These are phyloP conservation scores for Trifolium pratense DNA, from an alignment of 306 rosid species.

Conservation along the genomic window DNA sequence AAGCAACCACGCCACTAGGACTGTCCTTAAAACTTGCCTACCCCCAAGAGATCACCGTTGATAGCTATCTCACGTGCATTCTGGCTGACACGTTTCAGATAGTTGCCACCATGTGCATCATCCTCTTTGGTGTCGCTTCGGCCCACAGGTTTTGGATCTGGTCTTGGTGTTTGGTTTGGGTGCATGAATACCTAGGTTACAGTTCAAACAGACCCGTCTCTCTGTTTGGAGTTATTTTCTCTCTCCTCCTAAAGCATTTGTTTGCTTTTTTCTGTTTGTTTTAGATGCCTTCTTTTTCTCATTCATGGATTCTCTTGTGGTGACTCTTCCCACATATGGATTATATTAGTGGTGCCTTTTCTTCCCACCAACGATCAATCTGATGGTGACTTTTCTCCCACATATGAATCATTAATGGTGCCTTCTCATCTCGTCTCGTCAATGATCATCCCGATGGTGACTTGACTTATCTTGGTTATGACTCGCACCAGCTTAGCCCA, in stretches of 20 bases:
- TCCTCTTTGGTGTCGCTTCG: too few relatives aligned
- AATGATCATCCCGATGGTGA: neutral
- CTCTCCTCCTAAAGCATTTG: too few relatives aligned
- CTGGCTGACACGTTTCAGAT: neutral
- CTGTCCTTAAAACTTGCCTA: neutral
- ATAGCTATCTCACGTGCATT: neutral
- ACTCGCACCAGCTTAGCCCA: neutral
- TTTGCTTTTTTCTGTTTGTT: neutral
- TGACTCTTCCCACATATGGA: neutral
- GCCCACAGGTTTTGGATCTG: too few relatives aligned
- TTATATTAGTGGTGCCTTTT: neutral
- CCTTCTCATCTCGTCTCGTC: neutral
- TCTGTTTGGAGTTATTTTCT: too few relatives aligned
- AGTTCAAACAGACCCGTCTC: too few relatives aligned
- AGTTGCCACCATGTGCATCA: neutral
- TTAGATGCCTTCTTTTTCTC: neutral
- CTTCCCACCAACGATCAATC: neutral
- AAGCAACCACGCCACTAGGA: neutral
- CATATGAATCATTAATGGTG: neutral
- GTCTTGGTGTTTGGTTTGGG: too few relatives aligned
- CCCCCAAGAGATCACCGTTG: neutral
- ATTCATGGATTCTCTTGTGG: neutral
- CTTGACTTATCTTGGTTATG: too few relatives aligned
- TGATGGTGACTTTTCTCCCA: neutral
- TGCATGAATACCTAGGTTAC: too few relatives aligned